phyloP scores from a whole-genome alignment of 805 yeast species.

The Pichia occidentalis region DNA sequence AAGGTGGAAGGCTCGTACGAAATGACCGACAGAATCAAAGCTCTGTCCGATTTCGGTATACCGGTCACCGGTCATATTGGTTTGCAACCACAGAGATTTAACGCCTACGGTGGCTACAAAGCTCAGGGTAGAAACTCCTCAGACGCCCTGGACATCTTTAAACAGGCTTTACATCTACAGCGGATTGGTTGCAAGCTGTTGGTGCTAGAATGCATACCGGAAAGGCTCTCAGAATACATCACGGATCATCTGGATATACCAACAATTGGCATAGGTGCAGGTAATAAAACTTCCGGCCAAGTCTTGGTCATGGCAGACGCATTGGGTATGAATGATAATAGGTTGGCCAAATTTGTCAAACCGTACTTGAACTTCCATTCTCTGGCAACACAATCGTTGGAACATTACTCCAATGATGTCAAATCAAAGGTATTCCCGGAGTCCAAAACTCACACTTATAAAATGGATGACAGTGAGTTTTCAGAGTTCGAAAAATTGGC shows the following conservation, averaged over 20 bases:
- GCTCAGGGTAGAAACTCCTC: slow-evolving; percentile 66
- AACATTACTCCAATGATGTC: slow-evolving; percentile 56
- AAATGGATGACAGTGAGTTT: slow-evolving; percentile 59
- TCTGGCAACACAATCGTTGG: slow-evolving; percentile 44
- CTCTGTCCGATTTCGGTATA: slow-evolving; percentile 62
- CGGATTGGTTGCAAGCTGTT: slow-evolving; percentile 70
- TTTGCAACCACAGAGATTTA: slow-evolving; percentile 80
- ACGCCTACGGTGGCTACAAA: slow-evolving; percentile 77
- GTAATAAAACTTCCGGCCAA: slow-evolving; percentile 77
- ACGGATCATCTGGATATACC: slow-evolving; percentile 61
- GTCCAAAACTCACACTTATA: slow-evolving; percentile 54
- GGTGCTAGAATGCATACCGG: slow-evolving; percentile 84
- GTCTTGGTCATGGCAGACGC: slow-evolving; percentile 83
- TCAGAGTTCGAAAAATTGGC: slow-evolving; percentile 33
- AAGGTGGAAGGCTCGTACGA: slow-evolving; percentile 80
- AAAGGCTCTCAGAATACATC: slow-evolving; percentile 55
- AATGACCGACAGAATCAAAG: slow-evolving; percentile 46
- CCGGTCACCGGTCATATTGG: slow-evolving; percentile 93
- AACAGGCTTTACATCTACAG: slow-evolving; percentile 66
- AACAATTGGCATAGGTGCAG: slow-evolving; percentile 95
- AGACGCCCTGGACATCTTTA: slow-evolving; percentile 49
- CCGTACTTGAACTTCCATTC: slow-evolving; percentile 49
- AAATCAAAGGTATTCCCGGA: slow-evolving; percentile 52
- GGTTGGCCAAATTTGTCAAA: slow-evolving; percentile 65
- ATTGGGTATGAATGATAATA: slow-evolving; percentile 63